phyloP scores from a whole-genome alignment of 345 rosid genomes.

The Schrenkiella parvula region DNA sequence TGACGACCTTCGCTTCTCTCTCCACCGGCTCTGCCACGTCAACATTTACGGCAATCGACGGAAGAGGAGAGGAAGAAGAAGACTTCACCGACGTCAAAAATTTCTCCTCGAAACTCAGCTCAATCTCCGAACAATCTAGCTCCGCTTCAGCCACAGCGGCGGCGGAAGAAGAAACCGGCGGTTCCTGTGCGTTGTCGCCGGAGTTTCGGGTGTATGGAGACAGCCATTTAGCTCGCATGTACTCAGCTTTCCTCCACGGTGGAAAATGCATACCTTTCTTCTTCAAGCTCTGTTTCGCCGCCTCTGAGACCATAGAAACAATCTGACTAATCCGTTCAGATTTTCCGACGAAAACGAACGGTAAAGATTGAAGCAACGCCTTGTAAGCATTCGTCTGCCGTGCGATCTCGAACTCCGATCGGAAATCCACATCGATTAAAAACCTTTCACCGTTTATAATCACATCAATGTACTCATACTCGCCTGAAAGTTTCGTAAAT shows the following conservation, averaged over 20 bases:
- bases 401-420: constrained; percentile 93
- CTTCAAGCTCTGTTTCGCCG: constrained; percentile 82
- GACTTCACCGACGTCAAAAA: constrained; percentile 3
- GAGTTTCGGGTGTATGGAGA: constrained; percentile 48
- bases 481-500: constrained; percentile 46
- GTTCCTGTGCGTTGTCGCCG: background rate
- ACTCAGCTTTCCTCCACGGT: constrained; percentile 89
- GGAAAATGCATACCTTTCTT: constrained; percentile 90
- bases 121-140: constrained; percentile 37
- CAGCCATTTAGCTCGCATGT: constrained; percentile 84
- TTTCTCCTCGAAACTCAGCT: constrained; percentile 53
- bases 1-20: constrained; percentile 49
- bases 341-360: constrained; percentile 78
- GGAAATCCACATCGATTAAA: constrained; percentile 71
- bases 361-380: constrained; percentile 63
- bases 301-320: constrained; percentile 67
- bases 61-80: background rate
- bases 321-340: constrained; percentile 72
- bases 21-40: constrained; percentile 36
- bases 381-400: constrained; percentile 67
- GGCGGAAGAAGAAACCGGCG: background rate
- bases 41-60: constrained; percentile 1
- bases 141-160: constrained; percentile 12
- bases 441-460: constrained; percentile 55
- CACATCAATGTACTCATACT: constrained; percentile 85